Evolutionary conservation across 148 eudicot genomes (phyloP).

Genomic region (Nepenthes mirabilis): DNA sequence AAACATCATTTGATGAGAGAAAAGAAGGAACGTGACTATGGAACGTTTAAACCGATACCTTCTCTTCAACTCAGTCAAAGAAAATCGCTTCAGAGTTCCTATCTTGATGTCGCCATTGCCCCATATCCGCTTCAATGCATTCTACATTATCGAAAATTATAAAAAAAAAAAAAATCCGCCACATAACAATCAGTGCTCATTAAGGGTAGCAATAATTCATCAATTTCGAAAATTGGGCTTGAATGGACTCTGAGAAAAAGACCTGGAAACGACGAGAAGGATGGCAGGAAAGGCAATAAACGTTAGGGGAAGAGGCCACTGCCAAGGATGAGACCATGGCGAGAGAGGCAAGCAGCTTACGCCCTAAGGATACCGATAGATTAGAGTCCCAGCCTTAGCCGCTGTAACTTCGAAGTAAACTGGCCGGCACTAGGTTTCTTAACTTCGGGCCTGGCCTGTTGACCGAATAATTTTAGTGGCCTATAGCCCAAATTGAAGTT

Average conservation of each 20-base stretch:
- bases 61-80: not conserved
- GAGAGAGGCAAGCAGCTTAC: not conserved
- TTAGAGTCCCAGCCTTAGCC: not conserved
- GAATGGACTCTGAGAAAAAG: slow-evolving; percentile 5
- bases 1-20: too few species aligned
- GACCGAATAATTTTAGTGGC: too few species aligned
- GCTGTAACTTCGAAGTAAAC: too few species aligned
- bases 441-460: too few species aligned
- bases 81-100: not conserved
- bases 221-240: not conserved
- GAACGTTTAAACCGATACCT: slow-evolving; percentile 1
- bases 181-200: too few species aligned
- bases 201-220: not conserved
- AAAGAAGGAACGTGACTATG: not conserved
- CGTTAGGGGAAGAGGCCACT: slow-evolving; percentile 11
- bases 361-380: not conserved
- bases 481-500: too few species aligned
- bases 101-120: not conserved
- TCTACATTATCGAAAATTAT: not conserved
- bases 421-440: too few species aligned
- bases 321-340: slow-evolving; percentile 29
- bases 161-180: not conserved
- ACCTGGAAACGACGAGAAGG: slow-evolving; percentile 14
- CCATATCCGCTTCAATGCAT: not conserved
- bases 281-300: slow-evolving; percentile 1